phyloP scores from a whole-genome alignment of 129 eudicot species.

The sunflower (Helianthus annuus) region HanXRQr2.0-SUNRISE NC_035441.2:119664951-119665450 shows the following conservation, averaged over 20 bases:
- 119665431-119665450: background rate
- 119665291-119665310: conserved; percentile 82
- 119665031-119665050: conserved; percentile 1
- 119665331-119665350: background rate
- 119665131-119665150: conserved; percentile 2
- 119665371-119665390: conserved; percentile 8
- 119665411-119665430: conserved; percentile 35
- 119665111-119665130: conserved; percentile 6
- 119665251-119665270: conserved; percentile 64
- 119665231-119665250: conserved; percentile 83
- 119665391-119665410: background rate
- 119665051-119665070: conserved; percentile 15
- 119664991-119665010: background rate
- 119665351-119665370: background rate
- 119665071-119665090: conserved; percentile 31
- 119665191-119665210: conserved; percentile 38
- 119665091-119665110: conserved; percentile 11
- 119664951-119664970: background rate
- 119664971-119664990: conserved; percentile 22
- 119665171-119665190: conserved; percentile 27
- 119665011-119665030: conserved; percentile 19
- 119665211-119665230: conserved; percentile 38
- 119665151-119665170: conserved; percentile 30
- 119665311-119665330: conserved; percentile 72
- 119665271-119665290: conserved; percentile 82